These are phyloP conservation scores for Hericium coralloides DNA, from an alignment of 768 basidiomycete species.

Conservation along the genomic window DNA sequence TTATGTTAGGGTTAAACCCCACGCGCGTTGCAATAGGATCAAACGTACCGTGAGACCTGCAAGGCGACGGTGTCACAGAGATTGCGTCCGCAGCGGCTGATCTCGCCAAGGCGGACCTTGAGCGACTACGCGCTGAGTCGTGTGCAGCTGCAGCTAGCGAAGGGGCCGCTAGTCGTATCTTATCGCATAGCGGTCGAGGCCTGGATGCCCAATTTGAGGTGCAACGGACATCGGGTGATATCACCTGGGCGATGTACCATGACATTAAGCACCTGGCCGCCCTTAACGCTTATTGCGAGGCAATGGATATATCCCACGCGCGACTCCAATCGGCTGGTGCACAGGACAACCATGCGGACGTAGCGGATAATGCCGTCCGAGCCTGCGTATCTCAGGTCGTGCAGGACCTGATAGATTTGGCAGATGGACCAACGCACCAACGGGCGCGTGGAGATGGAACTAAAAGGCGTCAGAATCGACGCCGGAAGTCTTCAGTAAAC, in stretches of 20 bases:
- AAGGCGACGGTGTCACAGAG: background rate
- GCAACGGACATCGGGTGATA: background rate
- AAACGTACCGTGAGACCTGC: background rate
- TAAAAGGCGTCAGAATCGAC: no score
- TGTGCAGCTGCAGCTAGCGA: constrained; percentile 9
- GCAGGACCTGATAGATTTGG: no score
- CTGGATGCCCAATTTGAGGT: background rate
- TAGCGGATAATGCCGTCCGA: no score
- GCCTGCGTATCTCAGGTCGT: no score
- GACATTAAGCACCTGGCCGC: background rate
- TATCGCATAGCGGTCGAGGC: background rate
- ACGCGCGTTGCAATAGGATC: background rate
- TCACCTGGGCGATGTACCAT: background rate
- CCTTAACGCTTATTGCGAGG: background rate
- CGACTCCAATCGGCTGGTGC: no score
- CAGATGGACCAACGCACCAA: no score
- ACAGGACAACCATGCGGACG: no score
- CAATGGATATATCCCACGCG: no score
- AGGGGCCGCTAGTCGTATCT: background rate
- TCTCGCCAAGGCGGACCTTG: background rate
- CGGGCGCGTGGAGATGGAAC: no score
- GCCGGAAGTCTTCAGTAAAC: no score
- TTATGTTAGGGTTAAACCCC: background rate
- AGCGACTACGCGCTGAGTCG: constrained; percentile 4
- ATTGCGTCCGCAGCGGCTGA: background rate